A percentile compares a stretch with the other conserved stretches of the same genome.
These are phyloP conservation scores for Exophiala sideris DNA, from an alignment of 2,329 filamentous ascomycete genomes.

Conservation along the genomic window DNA sequence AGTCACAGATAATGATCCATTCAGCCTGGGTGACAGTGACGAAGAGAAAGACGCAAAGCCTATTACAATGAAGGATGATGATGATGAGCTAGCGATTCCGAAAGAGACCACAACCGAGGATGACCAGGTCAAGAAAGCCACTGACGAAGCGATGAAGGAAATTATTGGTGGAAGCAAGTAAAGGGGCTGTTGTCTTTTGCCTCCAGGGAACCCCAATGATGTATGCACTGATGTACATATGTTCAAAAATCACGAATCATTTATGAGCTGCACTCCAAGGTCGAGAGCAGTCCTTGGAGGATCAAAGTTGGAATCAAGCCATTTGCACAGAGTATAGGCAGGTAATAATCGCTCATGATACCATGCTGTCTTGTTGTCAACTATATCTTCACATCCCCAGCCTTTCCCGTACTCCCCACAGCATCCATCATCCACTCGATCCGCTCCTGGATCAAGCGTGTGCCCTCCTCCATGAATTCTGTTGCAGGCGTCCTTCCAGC, in stretches of 20 bases:
- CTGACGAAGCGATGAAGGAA: slow-evolving; percentile 47
- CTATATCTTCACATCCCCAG: slow-evolving; percentile 21
- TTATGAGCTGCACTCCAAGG: too few species aligned
- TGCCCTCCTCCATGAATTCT: slow-evolving; percentile 53
- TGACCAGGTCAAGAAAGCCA: slow-evolving; percentile 64
- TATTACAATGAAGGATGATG: slow-evolving; percentile 56
- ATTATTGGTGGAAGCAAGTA: slow-evolving; percentile 17
- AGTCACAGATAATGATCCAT: slow-evolving; percentile 87
- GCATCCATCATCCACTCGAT: slow-evolving; percentile 57
- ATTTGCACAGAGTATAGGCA: too few species aligned
- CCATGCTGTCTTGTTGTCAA: background rate
- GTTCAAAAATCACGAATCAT: too few species aligned
- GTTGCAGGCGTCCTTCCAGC: slow-evolving; percentile 53
- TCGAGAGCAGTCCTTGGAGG: too few species aligned
- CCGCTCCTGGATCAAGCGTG: slow-evolving; percentile 52
- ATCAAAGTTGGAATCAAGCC: too few species aligned
- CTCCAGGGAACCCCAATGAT: background rate
- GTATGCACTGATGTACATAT: background rate
- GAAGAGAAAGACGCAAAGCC: slow-evolving; percentile 79
- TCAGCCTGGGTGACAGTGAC: slow-evolving; percentile 92
- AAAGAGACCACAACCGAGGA: slow-evolving; percentile 29
- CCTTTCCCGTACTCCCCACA: slow-evolving; percentile 40
- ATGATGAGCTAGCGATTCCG: slow-evolving; percentile 37
- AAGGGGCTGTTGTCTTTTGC: background rate
- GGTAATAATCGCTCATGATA: too few species aligned